phyloP scores from a whole-genome alignment of 306 rosid genomes.

The Vicia villosa region DNA sequence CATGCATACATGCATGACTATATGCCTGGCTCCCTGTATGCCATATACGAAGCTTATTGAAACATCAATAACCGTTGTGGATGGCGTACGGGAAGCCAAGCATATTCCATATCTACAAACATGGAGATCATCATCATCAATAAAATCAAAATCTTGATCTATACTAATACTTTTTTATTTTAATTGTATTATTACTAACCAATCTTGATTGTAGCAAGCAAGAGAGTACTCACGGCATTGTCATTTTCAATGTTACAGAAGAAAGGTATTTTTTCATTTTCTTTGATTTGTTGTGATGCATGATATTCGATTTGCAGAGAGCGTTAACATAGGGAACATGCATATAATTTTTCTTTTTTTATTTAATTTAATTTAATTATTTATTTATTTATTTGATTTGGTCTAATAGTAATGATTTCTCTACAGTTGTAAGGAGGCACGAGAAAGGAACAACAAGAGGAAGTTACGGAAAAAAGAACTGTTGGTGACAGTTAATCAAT shows the following conservation, averaged over 20 bases:
- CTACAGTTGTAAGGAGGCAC: slow-evolving; percentile 40
- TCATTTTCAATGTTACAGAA: slow-evolving; percentile 51
- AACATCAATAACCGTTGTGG: slow-evolving; percentile 39
- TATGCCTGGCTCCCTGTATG: slow-evolving; percentile 69
- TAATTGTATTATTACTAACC: neutral
- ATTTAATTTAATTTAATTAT: neutral
- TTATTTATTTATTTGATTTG: neutral
- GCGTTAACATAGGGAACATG: neutral
- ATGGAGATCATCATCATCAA: slow-evolving; percentile 34
- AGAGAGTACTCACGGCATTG: slow-evolving; percentile 42
- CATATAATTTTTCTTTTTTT: slow-evolving; percentile 18
- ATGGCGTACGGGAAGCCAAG: slow-evolving; percentile 75
- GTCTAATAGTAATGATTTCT: slow-evolving; percentile 11
- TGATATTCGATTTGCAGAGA: slow-evolving; percentile 38
- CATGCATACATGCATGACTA: slow-evolving; percentile 39
- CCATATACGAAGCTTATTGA: slow-evolving; percentile 52
- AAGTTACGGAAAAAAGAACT: slow-evolving; percentile 35
- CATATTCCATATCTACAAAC: slow-evolving; percentile 49
- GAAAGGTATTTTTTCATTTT: slow-evolving; percentile 42
- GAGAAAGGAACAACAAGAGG: slow-evolving; percentile 38
- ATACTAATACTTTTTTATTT: neutral
- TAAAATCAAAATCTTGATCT: neutral
- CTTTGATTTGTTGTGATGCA: slow-evolving; percentile 11
- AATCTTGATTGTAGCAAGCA: slow-evolving; percentile 13
- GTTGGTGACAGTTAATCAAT: slow-evolving; percentile 36